These are phyloP conservation scores for Picochlorum costavermella DNA, from an alignment of 139 green algal genomes.

Conservation along the genomic window DNA sequence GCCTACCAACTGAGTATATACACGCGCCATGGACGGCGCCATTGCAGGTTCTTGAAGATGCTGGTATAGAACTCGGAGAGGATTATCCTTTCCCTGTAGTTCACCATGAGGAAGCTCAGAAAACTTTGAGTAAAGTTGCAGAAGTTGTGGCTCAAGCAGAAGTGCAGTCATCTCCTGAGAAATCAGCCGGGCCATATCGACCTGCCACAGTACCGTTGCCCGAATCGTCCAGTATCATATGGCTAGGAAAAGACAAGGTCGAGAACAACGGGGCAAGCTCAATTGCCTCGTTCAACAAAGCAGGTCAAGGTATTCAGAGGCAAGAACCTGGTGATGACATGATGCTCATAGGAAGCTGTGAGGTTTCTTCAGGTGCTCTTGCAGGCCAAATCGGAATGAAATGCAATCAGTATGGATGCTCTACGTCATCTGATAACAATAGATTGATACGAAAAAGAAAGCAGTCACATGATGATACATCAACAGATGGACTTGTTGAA, in stretches of 20 bases:
- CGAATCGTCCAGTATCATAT: neutral
- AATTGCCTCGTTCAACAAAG: neutral
- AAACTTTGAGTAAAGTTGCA: slow-evolving; percentile 14
- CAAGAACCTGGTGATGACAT: neutral
- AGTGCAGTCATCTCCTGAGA: slow-evolving; percentile 6
- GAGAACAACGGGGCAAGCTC: neutral
- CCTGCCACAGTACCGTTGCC: neutral
- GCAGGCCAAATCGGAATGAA: no score
- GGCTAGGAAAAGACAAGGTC: neutral
- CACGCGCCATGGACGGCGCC: slow-evolving; percentile 71
- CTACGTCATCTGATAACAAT: no score
- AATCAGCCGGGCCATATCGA: neutral
- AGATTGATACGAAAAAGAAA: no score
- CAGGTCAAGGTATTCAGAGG: neutral
- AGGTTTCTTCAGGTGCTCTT: no score
- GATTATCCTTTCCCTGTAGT: slow-evolving; percentile 68
- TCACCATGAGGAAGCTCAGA: slow-evolving; percentile 17
- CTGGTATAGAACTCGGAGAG: slow-evolving; percentile 48
- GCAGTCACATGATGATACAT: no score
- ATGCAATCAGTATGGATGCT: no score
- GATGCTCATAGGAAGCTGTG: neutral
- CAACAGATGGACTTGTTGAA: no score
- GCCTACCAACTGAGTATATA: slow-evolving; percentile 63
- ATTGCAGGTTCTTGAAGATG: slow-evolving; percentile 33
- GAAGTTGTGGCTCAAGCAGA: slow-evolving; percentile 21